Conservation (phyloP, 1,284 basidiomycete species). For the Ceratorhiza oryzae-sativae region DNA sequence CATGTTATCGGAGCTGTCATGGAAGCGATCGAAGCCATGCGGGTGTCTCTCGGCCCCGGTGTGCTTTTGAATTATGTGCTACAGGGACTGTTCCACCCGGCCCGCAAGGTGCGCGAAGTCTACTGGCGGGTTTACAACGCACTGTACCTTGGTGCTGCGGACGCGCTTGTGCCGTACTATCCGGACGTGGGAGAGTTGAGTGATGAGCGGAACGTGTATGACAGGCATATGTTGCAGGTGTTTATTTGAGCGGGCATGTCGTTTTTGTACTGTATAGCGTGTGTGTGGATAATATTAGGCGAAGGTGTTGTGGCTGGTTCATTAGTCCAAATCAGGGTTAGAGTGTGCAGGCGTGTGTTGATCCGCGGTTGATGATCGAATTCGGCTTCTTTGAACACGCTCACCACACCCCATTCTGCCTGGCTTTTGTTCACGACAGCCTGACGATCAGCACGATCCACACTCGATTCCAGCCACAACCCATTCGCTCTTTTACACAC, state of each 20-base stretch:
- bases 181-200: slow-evolving; percentile 87
- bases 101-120: slow-evolving; percentile 91
- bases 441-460: background rate
- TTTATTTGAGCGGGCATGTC: slow-evolving; percentile 62
- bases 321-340: slow-evolving; percentile 4
- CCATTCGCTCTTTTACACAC: slow-evolving; percentile 9
- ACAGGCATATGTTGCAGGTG: slow-evolving; percentile 82
- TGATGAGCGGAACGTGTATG: slow-evolving; percentile 88
- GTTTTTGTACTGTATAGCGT: slow-evolving; percentile 13
- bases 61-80: slow-evolving; percentile 88
- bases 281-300: background rate
- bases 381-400: too few species aligned
- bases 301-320: background rate
- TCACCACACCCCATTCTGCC: background rate
- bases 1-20: slow-evolving; percentile 98
- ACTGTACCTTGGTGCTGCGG: slow-evolving; percentile 85
- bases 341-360: background rate
- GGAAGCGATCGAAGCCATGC: slow-evolving; percentile 97
- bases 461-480: slow-evolving; percentile 9
- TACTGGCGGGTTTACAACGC: slow-evolving; percentile 96
- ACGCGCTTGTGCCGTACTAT: slow-evolving; percentile 94
- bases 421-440: background rate
- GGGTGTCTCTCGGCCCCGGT: slow-evolving; percentile 93
- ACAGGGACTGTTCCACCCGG: slow-evolving; percentile 95
- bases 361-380: slow-evolving; percentile 2